Base-by-base conservation (phyloP, 768 basidiomycete genomes). In the Phanerochaete sordida region DNA sequence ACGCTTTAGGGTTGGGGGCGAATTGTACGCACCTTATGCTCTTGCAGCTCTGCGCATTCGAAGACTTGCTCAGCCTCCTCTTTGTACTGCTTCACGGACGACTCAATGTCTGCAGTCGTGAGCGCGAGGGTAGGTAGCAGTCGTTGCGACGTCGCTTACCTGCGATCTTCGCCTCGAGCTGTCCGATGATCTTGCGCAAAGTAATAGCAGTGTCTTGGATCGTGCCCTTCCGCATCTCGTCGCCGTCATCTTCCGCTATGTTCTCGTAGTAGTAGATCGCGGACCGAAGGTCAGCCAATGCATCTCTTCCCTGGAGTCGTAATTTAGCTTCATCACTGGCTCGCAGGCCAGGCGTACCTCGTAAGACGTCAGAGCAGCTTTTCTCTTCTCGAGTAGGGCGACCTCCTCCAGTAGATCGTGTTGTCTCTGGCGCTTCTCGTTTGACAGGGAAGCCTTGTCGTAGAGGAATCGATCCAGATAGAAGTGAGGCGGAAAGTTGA, bases 401-500 rank as follows among this genome's bases (percentile, higher is more conserved):
- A 86, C 79, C 57, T 87, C 79, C 19, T 74, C 75, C 7, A 74
- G 61, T 56, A 86, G 76, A 27, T 78, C 73, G 13, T 72, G 69
- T 64, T 72, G 75, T 45, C 72, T 61, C 44, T 11, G 60, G 31
- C 75, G 65, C 64, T 77, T 78, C 48, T 68, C 65, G 15, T 71
- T 69, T 13, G 79, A 75, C 27, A 79, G 65, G 8, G 77, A 77
- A 3, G 82, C 64, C 44, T 89, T 90, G 52, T 79, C 77, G 51
- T 76, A 76, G 62, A 92, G 64, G 64, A 91, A 93, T 53, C 85
- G 83, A 67, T 93, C 91, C 48, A 93, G 75, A 68, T 84, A 91
- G 49, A 93, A 75, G 21, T 76, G 75, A 64, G 81, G 82, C 1
- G 91, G 90, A 64, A 81, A 93, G 15, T 69, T 70, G 63, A 92